A percentile compares a stretch with the other conserved stretches of the same genome.
Evolutionary conservation across 176 grass and related monocot genomes (phyloP).

Genomic region (Canna indica): DNA sequence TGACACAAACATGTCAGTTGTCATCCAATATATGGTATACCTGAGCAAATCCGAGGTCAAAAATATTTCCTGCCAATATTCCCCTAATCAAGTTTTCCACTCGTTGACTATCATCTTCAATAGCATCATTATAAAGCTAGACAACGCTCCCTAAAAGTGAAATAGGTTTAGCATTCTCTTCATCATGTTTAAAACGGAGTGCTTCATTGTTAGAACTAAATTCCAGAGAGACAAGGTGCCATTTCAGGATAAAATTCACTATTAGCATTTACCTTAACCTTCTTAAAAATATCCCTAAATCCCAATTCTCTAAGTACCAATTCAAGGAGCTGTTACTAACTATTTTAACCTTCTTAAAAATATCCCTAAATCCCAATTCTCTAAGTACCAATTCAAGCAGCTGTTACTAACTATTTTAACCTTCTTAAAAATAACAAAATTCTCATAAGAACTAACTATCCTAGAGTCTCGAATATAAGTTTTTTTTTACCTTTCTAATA

Average conservation of each 20-base stretch:
- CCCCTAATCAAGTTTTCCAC: conserved; percentile 78
- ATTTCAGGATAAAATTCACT: background rate
- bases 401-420: too few species aligned
- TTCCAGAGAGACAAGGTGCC: background rate
- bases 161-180: conserved; percentile 98
- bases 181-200: conserved; percentile 44
- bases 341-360: conserved; percentile 98
- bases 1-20: background rate
- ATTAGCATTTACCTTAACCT: conserved; percentile 64
- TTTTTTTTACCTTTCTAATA: background rate
- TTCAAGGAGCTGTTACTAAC: conserved; percentile 58
- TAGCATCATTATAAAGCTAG: conserved; percentile 71
- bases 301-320: conserved; percentile 77
- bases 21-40: conserved; percentile 16
- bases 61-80: conserved; percentile 96
- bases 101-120: conserved; percentile 65
- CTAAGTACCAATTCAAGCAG: conserved; percentile 54
- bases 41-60: conserved; percentile 94
- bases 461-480: too few species aligned
- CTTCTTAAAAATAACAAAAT: too few species aligned
- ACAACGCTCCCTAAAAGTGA: conserved; percentile 76
- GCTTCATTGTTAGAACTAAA: background rate
- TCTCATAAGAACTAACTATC: too few species aligned
- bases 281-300: conserved; percentile 93
- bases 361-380: conserved; percentile 92